Conservation (phyloP, 345 rosid species). For the Abelmoschus esculentus region DNA sequence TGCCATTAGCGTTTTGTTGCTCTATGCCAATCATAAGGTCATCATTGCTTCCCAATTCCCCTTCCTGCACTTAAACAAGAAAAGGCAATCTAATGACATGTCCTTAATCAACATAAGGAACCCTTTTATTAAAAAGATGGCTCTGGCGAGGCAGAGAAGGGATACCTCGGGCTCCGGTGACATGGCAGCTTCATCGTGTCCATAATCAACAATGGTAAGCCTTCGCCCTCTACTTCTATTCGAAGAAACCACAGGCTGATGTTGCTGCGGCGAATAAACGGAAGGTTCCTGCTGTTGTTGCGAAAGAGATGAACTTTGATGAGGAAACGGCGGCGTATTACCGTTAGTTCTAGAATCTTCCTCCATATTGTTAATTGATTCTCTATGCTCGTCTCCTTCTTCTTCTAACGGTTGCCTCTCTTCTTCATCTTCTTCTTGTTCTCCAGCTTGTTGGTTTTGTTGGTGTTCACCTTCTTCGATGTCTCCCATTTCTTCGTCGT, state of each 20-base stretch:
- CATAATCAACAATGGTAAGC: constrained; percentile 57
- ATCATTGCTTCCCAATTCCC: constrained; percentile 25
- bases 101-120: background rate
- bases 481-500: constrained; percentile 67
- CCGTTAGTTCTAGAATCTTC: constrained; percentile 27
- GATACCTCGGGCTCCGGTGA: constrained; percentile 64
- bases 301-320: constrained; percentile 18
- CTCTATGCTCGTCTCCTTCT: constrained; percentile 27
- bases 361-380: constrained; percentile 25
- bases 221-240: constrained; percentile 31
- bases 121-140: background rate
- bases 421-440: constrained; percentile 10
- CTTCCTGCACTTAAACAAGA: constrained; percentile 37
- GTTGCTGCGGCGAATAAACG: constrained; percentile 18
- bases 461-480: constrained; percentile 24
- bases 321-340: constrained; percentile 11
- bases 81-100: background rate
- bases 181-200: constrained; percentile 57
- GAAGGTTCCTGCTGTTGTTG: constrained; percentile 19
- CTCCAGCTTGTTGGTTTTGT: background rate
- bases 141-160: background rate
- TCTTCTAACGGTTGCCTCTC: constrained; percentile 21
- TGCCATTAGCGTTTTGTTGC: constrained; percentile 28
- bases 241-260: background rate
- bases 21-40: constrained; percentile 18